These are phyloP conservation scores for Venturia oleaginea DNA, from an alignment of 2,329 filamentous ascomycete genomes.

Conservation along the genomic window DNA sequence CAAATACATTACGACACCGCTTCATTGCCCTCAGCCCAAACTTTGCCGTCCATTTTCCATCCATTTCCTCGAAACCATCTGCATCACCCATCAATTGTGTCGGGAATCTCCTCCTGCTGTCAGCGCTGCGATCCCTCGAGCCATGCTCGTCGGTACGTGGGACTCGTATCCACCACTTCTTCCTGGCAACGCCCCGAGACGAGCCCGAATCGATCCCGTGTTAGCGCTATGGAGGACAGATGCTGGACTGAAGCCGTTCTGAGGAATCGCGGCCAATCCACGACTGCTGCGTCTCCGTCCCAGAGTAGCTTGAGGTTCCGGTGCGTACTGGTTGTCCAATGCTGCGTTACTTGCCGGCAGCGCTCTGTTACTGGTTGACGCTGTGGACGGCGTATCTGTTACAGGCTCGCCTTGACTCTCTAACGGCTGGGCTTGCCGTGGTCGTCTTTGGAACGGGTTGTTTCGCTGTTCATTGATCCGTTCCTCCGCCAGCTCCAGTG, in stretches of 20 bases:
- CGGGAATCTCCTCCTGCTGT: constrained; percentile 8
- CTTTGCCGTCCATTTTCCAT: neutral
- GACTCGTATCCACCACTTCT: neutral
- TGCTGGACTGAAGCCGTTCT: neutral
- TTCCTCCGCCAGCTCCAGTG: constrained; percentile 12
- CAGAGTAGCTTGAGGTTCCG: neutral
- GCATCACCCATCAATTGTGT: neutral
- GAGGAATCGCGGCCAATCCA: neutral
- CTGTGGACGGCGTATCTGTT: neutral
- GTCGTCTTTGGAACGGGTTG: neutral
- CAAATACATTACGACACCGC: neutral
- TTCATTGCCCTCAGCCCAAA: neutral
- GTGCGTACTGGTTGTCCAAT: neutral
- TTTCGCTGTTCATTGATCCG: neutral
- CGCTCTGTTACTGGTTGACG: neutral
- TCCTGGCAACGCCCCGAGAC: neutral
- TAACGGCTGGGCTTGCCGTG: neutral
- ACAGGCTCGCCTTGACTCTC: neutral
- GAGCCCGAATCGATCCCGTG: neutral
- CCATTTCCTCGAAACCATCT: neutral
- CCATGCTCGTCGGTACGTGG: neutral
- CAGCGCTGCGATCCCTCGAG: constrained; percentile 6
- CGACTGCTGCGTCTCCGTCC: neutral
- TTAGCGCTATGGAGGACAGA: neutral
- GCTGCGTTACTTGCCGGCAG: neutral